Evolutionary conservation across 2,329 filamentous ascomycete genomes (phyloP), one percentile per base, ranked within the genome.

Genomic region (Cladosporium sphaerospermum): DNA sequence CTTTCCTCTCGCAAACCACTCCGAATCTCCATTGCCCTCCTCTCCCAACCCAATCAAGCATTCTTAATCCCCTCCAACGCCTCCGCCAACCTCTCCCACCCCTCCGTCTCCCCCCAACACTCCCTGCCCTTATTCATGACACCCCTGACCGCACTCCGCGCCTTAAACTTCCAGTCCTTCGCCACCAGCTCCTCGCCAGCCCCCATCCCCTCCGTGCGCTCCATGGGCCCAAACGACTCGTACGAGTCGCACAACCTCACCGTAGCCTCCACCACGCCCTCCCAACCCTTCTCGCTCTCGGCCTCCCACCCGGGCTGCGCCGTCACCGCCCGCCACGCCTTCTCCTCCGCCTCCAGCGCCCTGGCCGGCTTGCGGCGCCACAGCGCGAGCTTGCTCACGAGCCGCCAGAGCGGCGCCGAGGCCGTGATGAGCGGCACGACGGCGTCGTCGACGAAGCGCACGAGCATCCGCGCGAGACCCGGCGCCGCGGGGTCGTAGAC

Each of bases 91-190:
- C 71, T 76, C 44, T 75, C 75, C 85, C 84, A 93, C 28, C 81
- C 86, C 39, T 78, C 73, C 31, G 77, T 87, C 9, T 81, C 89
- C 71, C 96, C 90, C 89, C 91, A 96, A 10, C 71, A 79, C 63
- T 89, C 86, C 73, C 82, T 91, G 0, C 81, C 91, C 65, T 87
- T 86, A 0, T 89, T 86, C 77, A 95, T 79, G 6, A 97, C 85
- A 48, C 88, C 89, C 51, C 90, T 78, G 2, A 96, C 78, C 9
- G 91, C 91, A 67, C 83, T 95, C 62, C 89, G 78, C 0, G 89
- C 88, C 78, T 96, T 97, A 58, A 88, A 88, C 69, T 82, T 87
- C 93, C 93, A 99, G 63, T 84, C 85, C 54, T 79, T 80, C 2
- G 88, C 89, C 2, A 96, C 83, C 31, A 82, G 65, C 57, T 84